Evolutionary conservation across 2,329 filamentous ascomycete genomes (phyloP), one percentile per base, ranked within the genome.

Genomic region (Phialocephala subalpina): DNA sequence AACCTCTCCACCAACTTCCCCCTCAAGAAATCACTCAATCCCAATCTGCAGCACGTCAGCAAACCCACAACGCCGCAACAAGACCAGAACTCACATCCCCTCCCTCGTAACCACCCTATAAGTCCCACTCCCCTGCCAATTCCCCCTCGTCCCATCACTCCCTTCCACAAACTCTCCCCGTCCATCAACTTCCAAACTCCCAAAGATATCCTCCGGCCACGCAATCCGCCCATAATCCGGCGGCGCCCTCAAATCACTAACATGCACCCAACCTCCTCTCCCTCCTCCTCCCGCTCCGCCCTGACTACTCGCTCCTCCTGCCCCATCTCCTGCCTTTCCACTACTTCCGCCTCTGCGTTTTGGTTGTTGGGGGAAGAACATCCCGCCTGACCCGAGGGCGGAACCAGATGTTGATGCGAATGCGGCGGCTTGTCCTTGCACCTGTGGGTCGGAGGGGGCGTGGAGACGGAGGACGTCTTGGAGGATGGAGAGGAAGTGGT

Each of bases 161-260:
- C 72, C 73, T 25, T 69, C 69, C n/a, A 89, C 79, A 60, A 90
- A 84, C 33, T 83, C 75, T 0, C 89, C 89, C 7, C 78, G 69
- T 1, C 80, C 82, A 73, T 90, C 82, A 5, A 91, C 89, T 74
- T 90, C 86, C 47, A 91, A 82, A 69, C 88, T 91, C 42, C 89
- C 89, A 62, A 92, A 80, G 42, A 92, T 92, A 73, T 92, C 89
- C 72, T 91, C 89, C 1, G 89, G 88, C 82, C 86, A 90, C 1
- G 89, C 87, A 74, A 91, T 91, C 60, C 89, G 79, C 18, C 89
- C 89, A 80, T 84, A 91, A 72, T 90, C 88, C 0, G 87, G 88
- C 1, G 88, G 87, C 60, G 89, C 90, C 61, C 89, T 80, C 61
- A 80, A 73, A 74, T 92, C 89, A 63, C 87, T 89, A 5, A 92